phyloP scores from a whole-genome alignment of 495 filamentous ascomycete genomes.

The Podospora anserina region DNA sequence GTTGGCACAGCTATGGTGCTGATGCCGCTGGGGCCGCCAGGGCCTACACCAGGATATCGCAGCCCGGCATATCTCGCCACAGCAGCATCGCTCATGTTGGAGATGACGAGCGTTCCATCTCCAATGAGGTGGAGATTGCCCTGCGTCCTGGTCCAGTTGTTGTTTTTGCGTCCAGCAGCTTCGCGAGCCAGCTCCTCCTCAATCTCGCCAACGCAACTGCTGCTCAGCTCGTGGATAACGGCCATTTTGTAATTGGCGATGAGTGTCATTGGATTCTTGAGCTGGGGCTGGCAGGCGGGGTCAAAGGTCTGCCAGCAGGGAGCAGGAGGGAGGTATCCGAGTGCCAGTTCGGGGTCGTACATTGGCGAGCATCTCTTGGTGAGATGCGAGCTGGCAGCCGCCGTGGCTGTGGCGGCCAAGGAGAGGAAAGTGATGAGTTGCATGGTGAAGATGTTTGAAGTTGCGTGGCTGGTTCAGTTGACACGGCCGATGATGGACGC shows the following conservation, averaged over 20 bases:
- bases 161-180: slow-evolving; percentile 25
- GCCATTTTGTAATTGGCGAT: slow-evolving; percentile 18
- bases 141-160: slow-evolving; percentile 19
- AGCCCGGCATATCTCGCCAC: slow-evolving; percentile 20
- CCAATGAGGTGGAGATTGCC: slow-evolving; percentile 20
- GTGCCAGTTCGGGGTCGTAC: slow-evolving; percentile 22
- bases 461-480: background rate
- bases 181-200: slow-evolving; percentile 24
- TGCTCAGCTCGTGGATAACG: slow-evolving; percentile 22
- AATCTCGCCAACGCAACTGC: slow-evolving; percentile 20
- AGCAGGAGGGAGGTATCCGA: slow-evolving; percentile 28
- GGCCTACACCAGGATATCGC: slow-evolving; percentile 9
- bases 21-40: too few species aligned
- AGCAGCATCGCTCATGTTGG: slow-evolving; percentile 19
- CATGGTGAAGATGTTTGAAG: slow-evolving; percentile 7
- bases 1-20: too few species aligned
- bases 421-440: slow-evolving; percentile 11
- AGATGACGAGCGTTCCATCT: slow-evolving; percentile 25
- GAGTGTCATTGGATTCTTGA: slow-evolving; percentile 23
- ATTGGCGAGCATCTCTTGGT: slow-evolving; percentile 26
- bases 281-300: slow-evolving; percentile 23
- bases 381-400: background rate
- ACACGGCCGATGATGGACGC: background rate
- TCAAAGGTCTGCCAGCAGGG: slow-evolving; percentile 32
- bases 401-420: background rate